Conservation (phyloP, 176 grass and related monocot genomes). For the Lolium perenne region DNA sequence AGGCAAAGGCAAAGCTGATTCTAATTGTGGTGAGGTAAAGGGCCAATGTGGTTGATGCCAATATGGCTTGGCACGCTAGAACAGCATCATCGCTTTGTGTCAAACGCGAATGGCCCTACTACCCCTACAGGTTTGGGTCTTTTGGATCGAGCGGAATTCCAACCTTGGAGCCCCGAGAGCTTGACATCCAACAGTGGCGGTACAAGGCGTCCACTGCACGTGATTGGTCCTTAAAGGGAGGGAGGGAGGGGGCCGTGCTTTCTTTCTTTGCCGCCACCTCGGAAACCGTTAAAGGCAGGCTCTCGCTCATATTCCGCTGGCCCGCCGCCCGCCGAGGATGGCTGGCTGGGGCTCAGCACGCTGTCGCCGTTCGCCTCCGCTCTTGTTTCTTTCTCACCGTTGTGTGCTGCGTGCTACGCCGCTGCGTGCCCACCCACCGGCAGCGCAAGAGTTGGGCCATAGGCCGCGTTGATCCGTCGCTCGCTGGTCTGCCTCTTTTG, state of each 20-base stretch:
- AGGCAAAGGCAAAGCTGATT: conserved; percentile 28
- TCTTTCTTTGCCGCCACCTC: conserved; percentile 56
- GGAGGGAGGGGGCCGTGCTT: conserved; percentile 27
- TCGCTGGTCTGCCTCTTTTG: not conserved
- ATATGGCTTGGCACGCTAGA: not conserved
- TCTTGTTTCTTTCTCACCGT: not conserved
- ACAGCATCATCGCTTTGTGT: conserved; percentile 53
- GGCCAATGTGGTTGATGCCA: not conserved
- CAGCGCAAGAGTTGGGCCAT: not conserved
- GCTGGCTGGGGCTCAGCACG: not conserved
- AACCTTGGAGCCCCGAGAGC: conserved; percentile 3
- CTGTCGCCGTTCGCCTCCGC: not conserved
- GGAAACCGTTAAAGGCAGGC: conserved; percentile 58
- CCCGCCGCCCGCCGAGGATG: not conserved
- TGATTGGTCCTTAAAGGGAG: conserved; percentile 73
- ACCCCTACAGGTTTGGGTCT: conserved; percentile 26
- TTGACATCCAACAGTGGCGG: conserved; percentile 18
- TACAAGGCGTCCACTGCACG: conserved; percentile 51
- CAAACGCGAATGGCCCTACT: conserved; percentile 1
- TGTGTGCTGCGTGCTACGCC: not conserved
- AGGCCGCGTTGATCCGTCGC: not conserved
- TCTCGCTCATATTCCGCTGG: conserved; percentile 27
- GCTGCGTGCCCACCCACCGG: not conserved
- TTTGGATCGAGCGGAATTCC: conserved; percentile 52
- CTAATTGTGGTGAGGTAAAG: conserved; percentile 1